These are phyloP conservation scores for Kuraishia ogatae DNA, from an alignment of 805 yeast genomes.

Conservation along the genomic window DNA sequence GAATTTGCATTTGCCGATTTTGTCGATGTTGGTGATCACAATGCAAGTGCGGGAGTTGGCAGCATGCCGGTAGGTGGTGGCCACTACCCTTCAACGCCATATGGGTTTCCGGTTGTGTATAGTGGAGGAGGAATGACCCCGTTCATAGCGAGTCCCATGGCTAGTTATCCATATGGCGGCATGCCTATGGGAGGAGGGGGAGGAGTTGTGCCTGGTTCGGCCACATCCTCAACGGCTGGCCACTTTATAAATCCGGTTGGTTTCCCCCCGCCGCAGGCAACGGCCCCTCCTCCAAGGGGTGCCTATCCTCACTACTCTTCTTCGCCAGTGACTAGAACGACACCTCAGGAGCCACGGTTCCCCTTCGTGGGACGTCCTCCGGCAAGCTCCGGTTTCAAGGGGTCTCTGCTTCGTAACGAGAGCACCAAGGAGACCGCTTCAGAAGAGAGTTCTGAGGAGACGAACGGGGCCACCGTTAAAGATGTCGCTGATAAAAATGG, in stretches of 20 bases:
- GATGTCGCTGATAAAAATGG: too few species aligned
- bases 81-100: neutral
- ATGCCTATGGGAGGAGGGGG: neutral
- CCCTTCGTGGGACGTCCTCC: neutral
- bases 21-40: neutral
- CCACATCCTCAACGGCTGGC: neutral
- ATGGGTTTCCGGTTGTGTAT: neutral
- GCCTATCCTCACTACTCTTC: neutral
- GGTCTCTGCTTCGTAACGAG: neutral
- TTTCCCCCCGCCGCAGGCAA: slow-evolving; percentile 1
- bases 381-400: neutral
- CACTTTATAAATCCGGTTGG: neutral
- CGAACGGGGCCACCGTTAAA: too few species aligned
- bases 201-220: neutral
- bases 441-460: too few species aligned
- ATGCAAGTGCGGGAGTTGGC: neutral
- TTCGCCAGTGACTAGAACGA: neutral
- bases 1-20: neutral
- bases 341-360: neutral
- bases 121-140: neutral
- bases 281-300: slow-evolving; percentile 1
- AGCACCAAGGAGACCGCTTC: neutral
- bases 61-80: neutral
- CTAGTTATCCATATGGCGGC: neutral
- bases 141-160: neutral